phyloP scores from a whole-genome alignment of 2,329 filamentous ascomycete genomes.

The Ceratocystis harringtonii region DNA sequence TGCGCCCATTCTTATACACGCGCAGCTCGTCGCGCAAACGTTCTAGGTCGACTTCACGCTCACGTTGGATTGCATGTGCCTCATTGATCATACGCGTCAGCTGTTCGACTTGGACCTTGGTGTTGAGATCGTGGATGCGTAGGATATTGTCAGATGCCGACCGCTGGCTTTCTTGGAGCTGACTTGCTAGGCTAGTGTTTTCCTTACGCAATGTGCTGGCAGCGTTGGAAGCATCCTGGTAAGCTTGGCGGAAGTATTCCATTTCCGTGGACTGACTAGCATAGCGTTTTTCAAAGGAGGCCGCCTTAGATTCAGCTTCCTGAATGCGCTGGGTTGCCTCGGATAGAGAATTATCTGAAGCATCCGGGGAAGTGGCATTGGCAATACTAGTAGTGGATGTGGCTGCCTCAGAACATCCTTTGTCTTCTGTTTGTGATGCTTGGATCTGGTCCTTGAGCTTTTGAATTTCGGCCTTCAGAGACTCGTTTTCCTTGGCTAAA shows the following conservation, averaged over 20 bases:
- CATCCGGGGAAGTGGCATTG: background rate
- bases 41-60: constrained; percentile 38
- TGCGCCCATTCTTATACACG: constrained; percentile 32
- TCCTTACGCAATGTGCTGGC: constrained; percentile 32
- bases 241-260: constrained; percentile 42
- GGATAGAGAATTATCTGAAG: background rate
- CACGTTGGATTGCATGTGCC: constrained; percentile 30
- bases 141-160: constrained; percentile 32
- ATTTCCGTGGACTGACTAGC: constrained; percentile 30
- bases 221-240: constrained; percentile 41
- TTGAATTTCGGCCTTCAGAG: constrained; percentile 23
- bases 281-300: constrained; percentile 25
- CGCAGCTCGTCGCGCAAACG: constrained; percentile 35
- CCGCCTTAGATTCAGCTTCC: constrained; percentile 6
- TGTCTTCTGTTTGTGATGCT: constrained; percentile 20
- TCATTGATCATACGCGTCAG: constrained; percentile 29
- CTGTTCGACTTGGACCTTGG: constrained; percentile 24
- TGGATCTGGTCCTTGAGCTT: constrained; percentile 23
- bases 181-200: constrained; percentile 31
- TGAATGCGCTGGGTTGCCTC: constrained; percentile 9
- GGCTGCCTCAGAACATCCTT: constrained; percentile 25
- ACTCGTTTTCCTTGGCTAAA: constrained; percentile 26
- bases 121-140: constrained; percentile 34
- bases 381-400: background rate
- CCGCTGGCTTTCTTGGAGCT: constrained; percentile 28